phyloP scores from a whole-genome alignment of 495 filamentous ascomycete species.

The Cladorrhinum samala region DNA sequence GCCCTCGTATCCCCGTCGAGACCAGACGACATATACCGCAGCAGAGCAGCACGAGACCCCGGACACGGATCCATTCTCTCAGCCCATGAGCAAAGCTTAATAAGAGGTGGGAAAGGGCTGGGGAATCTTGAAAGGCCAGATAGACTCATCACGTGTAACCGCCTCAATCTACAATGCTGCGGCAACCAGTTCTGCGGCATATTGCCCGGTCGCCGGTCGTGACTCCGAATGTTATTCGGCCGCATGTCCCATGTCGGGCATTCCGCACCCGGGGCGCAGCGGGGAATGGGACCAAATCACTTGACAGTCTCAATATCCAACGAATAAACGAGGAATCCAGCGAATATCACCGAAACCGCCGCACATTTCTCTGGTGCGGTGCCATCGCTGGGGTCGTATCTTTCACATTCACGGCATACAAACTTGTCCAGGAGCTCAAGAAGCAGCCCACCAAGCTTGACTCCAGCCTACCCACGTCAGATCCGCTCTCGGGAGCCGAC shows the following conservation, averaged over 20 bases:
- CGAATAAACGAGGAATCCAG: slow-evolving; percentile 33
- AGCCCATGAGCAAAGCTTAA: too few species aligned
- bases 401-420: slow-evolving; percentile 41
- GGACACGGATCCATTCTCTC: too few species aligned
- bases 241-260: slow-evolving; percentile 25
- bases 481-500: slow-evolving; percentile 37
- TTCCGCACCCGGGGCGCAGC: slow-evolving; percentile 25
- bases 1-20: too few species aligned
- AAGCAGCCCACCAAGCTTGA: slow-evolving; percentile 36
- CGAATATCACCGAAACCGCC: slow-evolving; percentile 41
- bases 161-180: slow-evolving; percentile 26
- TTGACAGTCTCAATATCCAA: slow-evolving; percentile 42
- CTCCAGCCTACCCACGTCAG: slow-evolving; percentile 36
- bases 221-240: background rate
- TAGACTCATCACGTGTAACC: too few species aligned
- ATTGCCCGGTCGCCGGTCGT: slow-evolving; percentile 15
- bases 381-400: slow-evolving; percentile 42
- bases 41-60: too few species aligned
- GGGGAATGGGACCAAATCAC: slow-evolving; percentile 19
- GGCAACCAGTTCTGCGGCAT: slow-evolving; percentile 18
- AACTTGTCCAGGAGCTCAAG: slow-evolving; percentile 30
- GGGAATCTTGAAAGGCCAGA: too few species aligned
- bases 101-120: too few species aligned
- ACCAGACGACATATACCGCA: too few species aligned
- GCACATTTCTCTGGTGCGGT: slow-evolving; percentile 42